These are phyloP conservation scores for Allium fistulosum DNA, from an alignment of 106 monocot species.

Conservation along the genomic window DNA sequence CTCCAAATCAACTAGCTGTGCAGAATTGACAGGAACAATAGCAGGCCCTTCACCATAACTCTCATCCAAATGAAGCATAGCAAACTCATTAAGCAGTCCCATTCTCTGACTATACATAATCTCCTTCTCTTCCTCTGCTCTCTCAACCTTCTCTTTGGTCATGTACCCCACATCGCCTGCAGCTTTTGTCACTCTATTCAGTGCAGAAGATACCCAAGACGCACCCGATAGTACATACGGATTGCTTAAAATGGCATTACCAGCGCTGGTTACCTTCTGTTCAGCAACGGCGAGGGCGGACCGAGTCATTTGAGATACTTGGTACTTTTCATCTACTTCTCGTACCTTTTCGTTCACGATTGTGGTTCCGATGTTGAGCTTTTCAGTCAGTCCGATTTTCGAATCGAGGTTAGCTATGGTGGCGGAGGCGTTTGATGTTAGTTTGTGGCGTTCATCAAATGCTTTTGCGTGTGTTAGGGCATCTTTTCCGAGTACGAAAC, in stretches of 20 bases:
- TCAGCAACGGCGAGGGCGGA: slow-evolving; percentile 66
- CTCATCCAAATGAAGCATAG: slow-evolving; percentile 48
- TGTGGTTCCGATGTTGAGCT: slow-evolving; percentile 58
- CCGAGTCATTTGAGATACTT: slow-evolving; percentile 71
- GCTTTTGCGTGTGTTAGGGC: slow-evolving; percentile 53
- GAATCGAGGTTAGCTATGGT: slow-evolving; percentile 60
- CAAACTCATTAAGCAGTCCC: slow-evolving; percentile 37
- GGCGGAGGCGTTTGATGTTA: slow-evolving; percentile 60
- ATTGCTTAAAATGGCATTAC: slow-evolving; percentile 57
- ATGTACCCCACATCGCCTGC: slow-evolving; percentile 55
- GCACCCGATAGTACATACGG: slow-evolving; percentile 54
- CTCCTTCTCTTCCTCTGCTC: slow-evolving; percentile 57
- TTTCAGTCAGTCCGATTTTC: slow-evolving; percentile 58
- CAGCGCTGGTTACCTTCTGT: slow-evolving; percentile 52
- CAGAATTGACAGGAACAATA: slow-evolving; percentile 3
- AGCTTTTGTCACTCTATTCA: slow-evolving; percentile 43
- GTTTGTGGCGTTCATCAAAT: slow-evolving; percentile 64
- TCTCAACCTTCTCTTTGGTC: slow-evolving; percentile 74
- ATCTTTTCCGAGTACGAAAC: slow-evolving; percentile 83
- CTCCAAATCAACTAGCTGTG: too few species aligned
- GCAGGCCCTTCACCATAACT: slow-evolving; percentile 30
- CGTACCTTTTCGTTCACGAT: slow-evolving; percentile 48
- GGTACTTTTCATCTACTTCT: slow-evolving; percentile 67
- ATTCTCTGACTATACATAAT: slow-evolving; percentile 32
- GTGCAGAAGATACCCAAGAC: slow-evolving; percentile 63